phyloP scores from a whole-genome alignment of 2,329 filamentous ascomycete species.

The Aspergillus tubingensis region DNA sequence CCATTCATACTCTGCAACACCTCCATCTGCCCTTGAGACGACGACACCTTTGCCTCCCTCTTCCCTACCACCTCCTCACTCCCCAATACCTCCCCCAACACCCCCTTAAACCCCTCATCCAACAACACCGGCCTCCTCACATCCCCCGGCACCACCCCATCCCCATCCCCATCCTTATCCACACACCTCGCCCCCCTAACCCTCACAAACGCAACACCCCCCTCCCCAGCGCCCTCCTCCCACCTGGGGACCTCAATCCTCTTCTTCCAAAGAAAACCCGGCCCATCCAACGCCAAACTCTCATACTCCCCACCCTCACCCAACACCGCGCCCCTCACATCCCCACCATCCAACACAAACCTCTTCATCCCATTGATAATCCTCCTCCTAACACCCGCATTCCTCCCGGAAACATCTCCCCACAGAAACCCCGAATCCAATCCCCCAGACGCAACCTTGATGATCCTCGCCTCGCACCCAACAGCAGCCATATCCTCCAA shows the following conservation, averaged over 20 bases:
- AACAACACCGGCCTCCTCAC: conserved; percentile 63
- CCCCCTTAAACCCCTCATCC: conserved; percentile 60
- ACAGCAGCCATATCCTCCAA: conserved; percentile 78
- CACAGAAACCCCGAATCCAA: conserved; percentile 80
- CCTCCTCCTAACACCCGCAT: conserved; percentile 48
- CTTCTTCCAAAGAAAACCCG: conserved; percentile 69
- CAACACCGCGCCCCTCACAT: conserved; percentile 68
- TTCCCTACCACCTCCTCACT: not conserved
- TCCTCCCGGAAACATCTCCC: conserved; percentile 66
- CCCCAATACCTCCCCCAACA: conserved; percentile 34
- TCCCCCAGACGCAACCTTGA: conserved; percentile 92
- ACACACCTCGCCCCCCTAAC: conserved; percentile 61
- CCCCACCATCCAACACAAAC: conserved; percentile 59
- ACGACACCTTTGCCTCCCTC: conserved; percentile 9
- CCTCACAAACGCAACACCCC: conserved; percentile 73
- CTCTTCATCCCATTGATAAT: conserved; percentile 53
- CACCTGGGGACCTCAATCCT: conserved; percentile 64
- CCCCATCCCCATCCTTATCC: conserved; percentile 38
- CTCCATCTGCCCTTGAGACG: conserved; percentile 9
- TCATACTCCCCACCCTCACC: conserved; percentile 97
- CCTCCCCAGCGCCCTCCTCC: conserved; percentile 65
- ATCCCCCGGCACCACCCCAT: conserved; percentile 25
- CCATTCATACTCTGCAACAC: conserved; percentile 24
- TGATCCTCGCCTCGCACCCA: conserved; percentile 82
- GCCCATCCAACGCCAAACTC: conserved; percentile 84